Percentiles rank a stretch among this genome's conserved stretches.
These are phyloP conservation scores for Darksidea phi DNA, from an alignment of 495 filamentous ascomycete species.

Conservation along the genomic window DNA sequence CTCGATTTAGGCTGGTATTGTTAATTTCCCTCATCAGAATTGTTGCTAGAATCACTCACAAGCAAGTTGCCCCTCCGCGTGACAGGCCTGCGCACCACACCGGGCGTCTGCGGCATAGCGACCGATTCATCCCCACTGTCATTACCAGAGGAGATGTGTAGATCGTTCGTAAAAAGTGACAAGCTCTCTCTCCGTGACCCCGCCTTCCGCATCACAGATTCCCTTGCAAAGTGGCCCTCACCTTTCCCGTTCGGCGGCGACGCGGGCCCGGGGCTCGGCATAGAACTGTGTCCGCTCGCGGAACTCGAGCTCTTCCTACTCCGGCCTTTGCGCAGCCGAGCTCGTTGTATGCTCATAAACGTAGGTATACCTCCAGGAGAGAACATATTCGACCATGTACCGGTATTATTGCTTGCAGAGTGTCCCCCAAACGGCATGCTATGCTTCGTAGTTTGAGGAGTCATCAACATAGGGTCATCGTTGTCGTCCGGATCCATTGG, in stretches of 20 bases:
- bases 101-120: conserved; percentile 48
- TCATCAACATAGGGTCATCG: conserved; percentile 72
- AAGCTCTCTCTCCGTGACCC: conserved; percentile 76
- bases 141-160: conserved; percentile 76
- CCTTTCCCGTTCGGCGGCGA: conserved; percentile 63
- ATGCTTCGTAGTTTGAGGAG: conserved; percentile 61
- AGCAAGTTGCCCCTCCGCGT: conserved; percentile 85
- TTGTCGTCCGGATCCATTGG: conserved; percentile 75
- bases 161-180: conserved; percentile 78
- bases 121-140: conserved; percentile 71
- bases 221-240: conserved; percentile 39
- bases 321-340: conserved; percentile 54
- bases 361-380: conserved; percentile 54
- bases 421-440: conserved; percentile 46
- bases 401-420: conserved; percentile 6
- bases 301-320: conserved; percentile 69
- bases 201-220: conserved; percentile 47
- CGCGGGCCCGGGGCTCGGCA: conserved; percentile 62
- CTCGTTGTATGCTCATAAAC: conserved; percentile 60
- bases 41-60: conserved; percentile 51
- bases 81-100: conserved; percentile 67
- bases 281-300: conserved; percentile 67
- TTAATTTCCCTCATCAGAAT: conserved; percentile 6
- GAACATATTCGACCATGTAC: conserved; percentile 56
- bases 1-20: conserved; percentile 79